Base-by-base conservation (phyloP, 2,329 filamentous ascomycete species). In the Talaromyces funiculosus region DNA sequence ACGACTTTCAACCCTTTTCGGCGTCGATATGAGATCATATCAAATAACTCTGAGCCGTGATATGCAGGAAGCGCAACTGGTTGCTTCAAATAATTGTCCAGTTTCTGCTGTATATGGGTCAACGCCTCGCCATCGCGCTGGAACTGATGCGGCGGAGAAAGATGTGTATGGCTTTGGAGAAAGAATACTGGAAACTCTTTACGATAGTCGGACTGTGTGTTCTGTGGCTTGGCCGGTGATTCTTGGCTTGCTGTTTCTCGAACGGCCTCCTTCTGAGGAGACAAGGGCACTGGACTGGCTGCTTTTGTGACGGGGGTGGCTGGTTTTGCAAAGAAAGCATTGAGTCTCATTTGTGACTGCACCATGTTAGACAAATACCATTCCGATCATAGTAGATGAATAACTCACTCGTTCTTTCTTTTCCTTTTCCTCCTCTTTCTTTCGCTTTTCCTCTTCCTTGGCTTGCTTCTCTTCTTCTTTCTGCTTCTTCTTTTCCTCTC, bases 111-210 rank as follows among this genome's bases (percentile, higher is more conserved):
- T 78, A 80, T 71, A 83, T 86, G 75, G n/a, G 78, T 69, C 26
- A 80, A 77, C 0, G 84, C 82, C 62, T 85, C 79, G 1, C 81
- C 71, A 64, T 90, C 86, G 71, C 87, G 80, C 40, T 80, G 72
- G 29, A 84, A 84, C 2, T 78, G 79, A 53, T 80, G 76, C 1
- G 67, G 66, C 0, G 82, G 80, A 0, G 92, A 91, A 57, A 97
- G 67, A n/a, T 76, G 83, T 1, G 90, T 89, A 68, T 90, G 83
- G 2, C 86, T 81, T 61, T 90, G 88, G 49, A 94, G 70, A 64
- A 89, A 92, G 72, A 97, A 97, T 0, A 90, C 86, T 33, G 91
- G 83, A 68, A 97, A 97, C 37, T 82, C 78, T 65, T 85, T 86
- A 18, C 89, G 78, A 66, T 90, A 92, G 47, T 84, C 81, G 0